phyloP scores from a whole-genome alignment of 1,284 basidiomycete species.

The Cryptococcus wingfieldii region DNA sequence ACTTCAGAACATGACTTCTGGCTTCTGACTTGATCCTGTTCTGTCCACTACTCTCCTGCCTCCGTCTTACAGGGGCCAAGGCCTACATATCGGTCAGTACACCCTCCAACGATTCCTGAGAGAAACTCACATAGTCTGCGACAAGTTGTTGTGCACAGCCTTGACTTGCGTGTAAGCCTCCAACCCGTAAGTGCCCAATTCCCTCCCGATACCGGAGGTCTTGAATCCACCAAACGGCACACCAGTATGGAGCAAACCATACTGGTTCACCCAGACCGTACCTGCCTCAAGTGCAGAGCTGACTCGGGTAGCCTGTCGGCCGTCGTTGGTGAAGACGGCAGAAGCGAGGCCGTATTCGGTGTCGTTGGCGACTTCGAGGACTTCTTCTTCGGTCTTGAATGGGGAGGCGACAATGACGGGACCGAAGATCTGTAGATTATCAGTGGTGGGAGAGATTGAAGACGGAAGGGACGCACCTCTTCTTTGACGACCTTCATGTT shows the following conservation, averaged over 20 bases:
- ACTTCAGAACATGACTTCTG: not conserved
- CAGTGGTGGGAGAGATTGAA: too few species aligned
- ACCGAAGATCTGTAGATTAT: slow-evolving; percentile 63
- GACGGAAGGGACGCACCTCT: slow-evolving; percentile 52
- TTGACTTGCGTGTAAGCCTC: slow-evolving; percentile 79
- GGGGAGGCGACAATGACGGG: slow-evolving; percentile 50
- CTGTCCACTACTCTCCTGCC: not conserved
- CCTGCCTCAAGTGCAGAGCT: slow-evolving; percentile 77
- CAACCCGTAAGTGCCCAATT: slow-evolving; percentile 78
- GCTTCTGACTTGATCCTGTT: too few species aligned
- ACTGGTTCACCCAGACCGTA: slow-evolving; percentile 71
- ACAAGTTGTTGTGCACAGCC: slow-evolving; percentile 68
- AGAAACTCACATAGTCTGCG: slow-evolving; percentile 4
- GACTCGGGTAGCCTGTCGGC: slow-evolving; percentile 68
- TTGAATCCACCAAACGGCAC: slow-evolving; percentile 88
- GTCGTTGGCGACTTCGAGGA: slow-evolving; percentile 76
- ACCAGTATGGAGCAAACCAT: slow-evolving; percentile 61
- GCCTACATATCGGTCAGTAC: not conserved
- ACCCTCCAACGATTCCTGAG: not conserved
- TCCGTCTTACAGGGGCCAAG: not conserved
- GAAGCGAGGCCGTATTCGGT: slow-evolving; percentile 81
- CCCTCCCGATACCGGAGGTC: slow-evolving; percentile 68
- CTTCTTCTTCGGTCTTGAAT: slow-evolving; percentile 74
- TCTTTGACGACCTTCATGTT: slow-evolving; percentile 84
- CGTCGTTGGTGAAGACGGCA: slow-evolving; percentile 76